Base-by-base conservation (phyloP, 2,329 filamentous ascomycete genomes). In the Cladosporium sp. region DNA sequence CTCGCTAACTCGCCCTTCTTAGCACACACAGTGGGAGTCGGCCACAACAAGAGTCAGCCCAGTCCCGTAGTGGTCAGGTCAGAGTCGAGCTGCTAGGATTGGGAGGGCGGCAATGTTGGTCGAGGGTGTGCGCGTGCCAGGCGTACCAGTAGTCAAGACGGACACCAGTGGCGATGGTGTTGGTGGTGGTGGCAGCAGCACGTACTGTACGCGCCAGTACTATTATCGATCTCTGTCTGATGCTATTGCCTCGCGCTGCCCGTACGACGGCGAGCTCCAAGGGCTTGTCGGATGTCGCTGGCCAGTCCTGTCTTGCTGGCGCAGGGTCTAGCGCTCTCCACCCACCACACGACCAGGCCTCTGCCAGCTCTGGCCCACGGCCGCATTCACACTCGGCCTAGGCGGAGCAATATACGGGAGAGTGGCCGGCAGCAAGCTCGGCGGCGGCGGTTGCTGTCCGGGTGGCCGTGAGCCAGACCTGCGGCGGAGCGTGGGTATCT, bases 341-440 rank as follows among this genome's bases (percentile, higher is more conserved):
- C 59, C 59, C 59, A 62, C 59, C 59, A 62, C 59, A 36, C 59
- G 34, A 47, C 28, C 58, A 54, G 38, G 41, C 21, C 49, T 47
- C 47, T 65, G 52, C 52, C 55, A 49, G 63, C 63, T 65, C 57
- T 65, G 57, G 64, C 64, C 64, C 64, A 60, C 64, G 57, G 62
- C 38, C 54, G 64, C 47, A 44, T 41, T 47, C 64, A 32, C 64
- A 24, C 55, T 54, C 64, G 64, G 58, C 41, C 64, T 65, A 49
- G 64, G 64, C 64, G 64, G 64, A 65, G 57, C 64, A 65, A 47
- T 47, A 32, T 64, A 47, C 61, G 47, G 55, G 64, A 59, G 51
- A 58, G n/a, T 65, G 41, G 55, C 64, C 64, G 64, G 64, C 64
- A 58, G 36, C 55, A 52, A 60, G 64, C 54, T 65, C 54, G 64